Base-by-base conservation (phyloP, 371 early-diverging fungal genomes). In the Conidiobolus incongruus region DNA sequence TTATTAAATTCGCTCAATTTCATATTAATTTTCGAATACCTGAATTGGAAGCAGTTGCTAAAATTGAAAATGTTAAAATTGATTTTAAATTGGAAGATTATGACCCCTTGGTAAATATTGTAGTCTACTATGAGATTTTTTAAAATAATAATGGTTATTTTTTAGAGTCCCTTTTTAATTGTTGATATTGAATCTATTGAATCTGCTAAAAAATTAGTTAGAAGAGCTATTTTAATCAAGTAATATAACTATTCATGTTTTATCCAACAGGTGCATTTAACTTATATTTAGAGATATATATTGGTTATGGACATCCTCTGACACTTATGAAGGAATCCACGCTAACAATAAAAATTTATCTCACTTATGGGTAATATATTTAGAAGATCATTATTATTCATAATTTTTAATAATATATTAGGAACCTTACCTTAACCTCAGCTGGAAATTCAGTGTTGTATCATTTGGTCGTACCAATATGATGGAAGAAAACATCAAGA, bases 181-280 rank as follows among this genome's bases (percentile, higher is more conserved):
- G 68, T 89, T 10, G 59, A 77, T 35, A 52, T 88, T n/a, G 66
- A 64, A n/a, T 66, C 66, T 1, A 70, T 67, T 7, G 74, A 68
- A 35, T 68, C 73, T 31, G 92, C 91, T 3, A 58, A 53, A 11
- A 64, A 65, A 46, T 68, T 94, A n/a, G 59, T 86, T 3, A 65
- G 65, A 44, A 68, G 92, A n/a, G 69, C 83, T 1, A 88, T 91
- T 41, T 69, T 94, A 30, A 70, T 81, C 47, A 83, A 75, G 76
- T 87, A 53, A 50, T 56, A 33, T 46, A 5, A 2, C 4, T 29
- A 19, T 22, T 2, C 19, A 7, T 21, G n/a, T n/a, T n/a, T n/a
- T n/a, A n/a, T 17, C 11, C 11, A 17, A 16, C 11, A 22, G 34
- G 15, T 36, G 24, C 38, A 15, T 15, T 6, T 13, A 38, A 31